A percentile compares a stretch with the other conserved stretches of the same genome.
Conservation (phyloP, 345 rosid genomes). For the Limnanthes douglasii region DNA sequence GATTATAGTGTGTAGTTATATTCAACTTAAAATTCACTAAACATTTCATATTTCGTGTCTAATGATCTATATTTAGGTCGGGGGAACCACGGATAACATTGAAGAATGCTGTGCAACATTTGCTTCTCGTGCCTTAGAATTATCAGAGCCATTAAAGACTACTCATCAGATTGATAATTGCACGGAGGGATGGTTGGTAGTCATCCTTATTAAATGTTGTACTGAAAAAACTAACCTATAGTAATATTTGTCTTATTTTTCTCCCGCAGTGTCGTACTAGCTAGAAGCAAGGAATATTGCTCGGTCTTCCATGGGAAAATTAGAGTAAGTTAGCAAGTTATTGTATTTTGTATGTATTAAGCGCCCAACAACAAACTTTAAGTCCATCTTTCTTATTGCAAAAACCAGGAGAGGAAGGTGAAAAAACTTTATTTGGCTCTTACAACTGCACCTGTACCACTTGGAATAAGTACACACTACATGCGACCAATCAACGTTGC, state of each 20-base stretch:
- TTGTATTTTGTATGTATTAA: background rate
- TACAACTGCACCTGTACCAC: conserved; percentile 60
- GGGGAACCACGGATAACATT: conserved; percentile 84
- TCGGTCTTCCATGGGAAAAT: conserved; percentile 67
- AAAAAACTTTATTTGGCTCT: conserved; percentile 88
- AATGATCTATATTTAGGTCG: too few species aligned
- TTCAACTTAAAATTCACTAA: too few species aligned
- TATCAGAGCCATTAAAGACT: conserved; percentile 43
- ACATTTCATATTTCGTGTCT: too few species aligned
- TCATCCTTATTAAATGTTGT: conserved; percentile 6
- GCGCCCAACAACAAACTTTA: too few species aligned
- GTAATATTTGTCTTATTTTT: background rate
- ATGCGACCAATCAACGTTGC: conserved; percentile 81
- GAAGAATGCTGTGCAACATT: conserved; percentile 94
- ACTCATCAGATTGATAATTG: conserved; percentile 98
- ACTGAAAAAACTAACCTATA: background rate
- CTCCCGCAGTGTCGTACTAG: conserved; percentile 59
- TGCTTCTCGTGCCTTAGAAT: conserved; percentile 60
- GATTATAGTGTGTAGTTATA: too few species aligned
- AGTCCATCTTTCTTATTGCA: background rate
- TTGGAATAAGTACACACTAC: conserved; percentile 70
- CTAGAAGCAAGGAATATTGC: conserved; percentile 69
- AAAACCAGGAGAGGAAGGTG: conserved; percentile 49
- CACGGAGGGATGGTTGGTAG: conserved; percentile 74
- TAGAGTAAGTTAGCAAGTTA: conserved; percentile 28